These are phyloP conservation scores for Lasiosphaeria hispida DNA, from an alignment of 495 filamentous ascomycete species.

Conservation along the genomic window DNA sequence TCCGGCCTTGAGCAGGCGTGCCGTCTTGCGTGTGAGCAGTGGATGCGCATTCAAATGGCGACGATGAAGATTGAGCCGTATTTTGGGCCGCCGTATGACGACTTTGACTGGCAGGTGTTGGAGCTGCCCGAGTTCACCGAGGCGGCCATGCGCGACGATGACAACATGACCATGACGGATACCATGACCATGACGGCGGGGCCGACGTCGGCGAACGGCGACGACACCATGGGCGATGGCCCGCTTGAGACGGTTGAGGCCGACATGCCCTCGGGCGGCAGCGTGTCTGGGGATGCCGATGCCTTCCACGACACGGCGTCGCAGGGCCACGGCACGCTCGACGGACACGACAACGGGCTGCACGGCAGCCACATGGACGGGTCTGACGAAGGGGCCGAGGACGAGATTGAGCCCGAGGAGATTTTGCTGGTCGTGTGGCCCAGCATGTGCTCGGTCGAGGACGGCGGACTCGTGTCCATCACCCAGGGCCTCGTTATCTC, in stretches of 20 bases:
- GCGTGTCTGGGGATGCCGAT: background rate
- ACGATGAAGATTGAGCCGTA: constrained; percentile 40
- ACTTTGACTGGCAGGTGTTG: constrained; percentile 40
- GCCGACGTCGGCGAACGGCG: constrained; percentile 14
- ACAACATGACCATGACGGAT: background rate
- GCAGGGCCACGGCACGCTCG: background rate
- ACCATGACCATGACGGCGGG: background rate
- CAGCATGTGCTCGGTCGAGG: constrained; percentile 38
- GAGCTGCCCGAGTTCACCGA: constrained; percentile 35
- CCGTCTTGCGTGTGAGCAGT: constrained; percentile 33
- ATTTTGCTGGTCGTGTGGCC: constrained; percentile 39
- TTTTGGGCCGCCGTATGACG: constrained; percentile 39
- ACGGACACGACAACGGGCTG: background rate
- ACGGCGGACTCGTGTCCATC: constrained; percentile 35
- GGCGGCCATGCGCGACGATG: constrained; percentile 15
- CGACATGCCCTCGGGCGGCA: background rate
- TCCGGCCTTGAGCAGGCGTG: constrained; percentile 33
- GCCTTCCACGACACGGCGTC: background rate
- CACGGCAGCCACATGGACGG: constrained; percentile 12
- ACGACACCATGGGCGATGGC: constrained; percentile 13
- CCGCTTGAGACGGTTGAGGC: constrained; percentile 26
- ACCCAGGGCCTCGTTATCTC: constrained; percentile 38
- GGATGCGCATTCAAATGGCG: constrained; percentile 36
- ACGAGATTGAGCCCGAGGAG: constrained; percentile 36
- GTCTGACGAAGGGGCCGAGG: constrained; percentile 16